Base-by-base conservation (phyloP, 768 basidiomycete species). In the Phlegmacium glaucopus region DNA sequence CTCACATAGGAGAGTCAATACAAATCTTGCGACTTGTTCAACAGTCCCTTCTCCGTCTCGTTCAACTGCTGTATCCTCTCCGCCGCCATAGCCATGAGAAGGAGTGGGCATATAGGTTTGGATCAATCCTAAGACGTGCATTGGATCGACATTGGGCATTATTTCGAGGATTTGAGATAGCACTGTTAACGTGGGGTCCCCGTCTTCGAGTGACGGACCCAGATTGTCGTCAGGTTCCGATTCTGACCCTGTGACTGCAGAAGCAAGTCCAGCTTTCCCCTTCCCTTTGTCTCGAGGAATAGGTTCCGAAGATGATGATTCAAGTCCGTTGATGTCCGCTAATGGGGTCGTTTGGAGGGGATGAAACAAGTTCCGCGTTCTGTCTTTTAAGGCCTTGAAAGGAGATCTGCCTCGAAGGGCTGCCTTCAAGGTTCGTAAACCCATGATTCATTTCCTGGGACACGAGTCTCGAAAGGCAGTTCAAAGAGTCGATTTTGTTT, bases 101-200 rank as follows among this genome's bases (percentile, higher is more conserved):
- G 68, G 62, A 4, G 63, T 55, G 4, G 69, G 63, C 22, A 76
- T 59, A 50, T 76, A 66, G 37, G 71, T 58, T 30, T 71, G 63
- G 27, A 87, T 58, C 26, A 87, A 77, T 1, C 61, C 51, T 18
- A 71, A 58, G 10, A 75, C 75, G 52, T 88, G 74, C 2, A 71
- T 66, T 0, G 82, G 79, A 17, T 76, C 71, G 17, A 88, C 83
- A 54, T 89, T 85, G 0, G 88, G 88, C 10, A 89, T 61, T 38
- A 90, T 76, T 55, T 87, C 85, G 32, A 85, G 67, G 26, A 88
- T 71, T 35, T 72, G 79, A 1, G 77, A 72, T 26, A 84, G 47
- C 39, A 46, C 28, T 27, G 38, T 9, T 36, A 57, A 51, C 27
- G 42, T 37, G n/a, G n/a, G n/a, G n/a, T n/a, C n/a, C n/a, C n/a